Base-by-base conservation (phyloP, 2,329 filamentous ascomycete species). In the Gliomastix tumulicola region DNA sequence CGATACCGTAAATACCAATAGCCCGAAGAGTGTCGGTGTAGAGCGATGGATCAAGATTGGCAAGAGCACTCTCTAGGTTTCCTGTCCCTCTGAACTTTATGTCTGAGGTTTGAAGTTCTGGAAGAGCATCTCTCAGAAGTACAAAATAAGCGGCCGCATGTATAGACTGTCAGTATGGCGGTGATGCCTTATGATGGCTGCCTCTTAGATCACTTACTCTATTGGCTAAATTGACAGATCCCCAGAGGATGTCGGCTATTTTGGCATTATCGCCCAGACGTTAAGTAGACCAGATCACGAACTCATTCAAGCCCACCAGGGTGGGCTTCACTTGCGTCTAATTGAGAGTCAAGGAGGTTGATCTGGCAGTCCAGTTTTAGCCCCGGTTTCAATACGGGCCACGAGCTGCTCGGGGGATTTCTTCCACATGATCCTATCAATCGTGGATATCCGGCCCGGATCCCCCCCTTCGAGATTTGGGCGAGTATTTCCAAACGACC, bases 1-100 rank as follows among this genome's bases (percentile, higher is more conserved):
- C 34, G 15, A 41, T 20, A 5, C 38, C 38, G 16, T 34, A 27
- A 15, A 41, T 34, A 2, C 21, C 23, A 32, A 18, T 13, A 25
- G 34, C 30, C 8, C 32, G 32, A 1, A 28, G 10, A 6, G 10
- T 28, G n/a, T n/a, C n/a, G 25, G 25, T 28, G 13, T 15, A 13
- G 25, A 28, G 3, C 10, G 25, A 28, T 8, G 25, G 25, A 28
- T 28, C 25, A 28, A 28, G 25, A 28, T 13, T 8, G 10, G 25
- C 2, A 13, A 13, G 13, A 15, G 25, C 16, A 3, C n/a, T n/a
- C n/a, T 3, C 25, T 28, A 1, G 7, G 25, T 13, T 28, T 15
- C 16, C 16, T 8, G 25, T 28, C 16, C 9, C 8, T 13, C 25
- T 13, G 8, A 28, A 28, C 8, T 13, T 28, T 8, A 13, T 9